Evolutionary conservation across 225 moss, liverwort and hornwort species (phyloP).

Genomic region (Sphagnum contortum): DNA sequence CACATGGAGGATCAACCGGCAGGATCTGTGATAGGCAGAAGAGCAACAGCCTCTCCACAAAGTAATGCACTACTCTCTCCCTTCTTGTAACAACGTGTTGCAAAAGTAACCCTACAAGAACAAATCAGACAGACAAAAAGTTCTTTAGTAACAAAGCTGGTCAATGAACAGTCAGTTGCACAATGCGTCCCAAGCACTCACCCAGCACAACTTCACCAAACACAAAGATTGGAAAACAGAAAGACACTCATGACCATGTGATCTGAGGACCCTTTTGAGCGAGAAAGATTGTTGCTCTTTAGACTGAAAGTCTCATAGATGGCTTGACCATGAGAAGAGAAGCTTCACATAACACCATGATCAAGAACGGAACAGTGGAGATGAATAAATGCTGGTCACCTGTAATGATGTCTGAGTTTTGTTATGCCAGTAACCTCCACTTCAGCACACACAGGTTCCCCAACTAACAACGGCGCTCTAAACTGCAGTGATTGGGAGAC

Average conservation of each 20-base stretch:
- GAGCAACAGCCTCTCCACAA: constrained; percentile 45
- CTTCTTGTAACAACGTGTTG: constrained; percentile 47
- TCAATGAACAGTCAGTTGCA: too few species aligned
- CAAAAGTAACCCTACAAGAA: constrained; percentile 48
- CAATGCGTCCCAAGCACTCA: too few species aligned
- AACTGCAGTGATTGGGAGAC: constrained; percentile 78
- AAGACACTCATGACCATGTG: background rate
- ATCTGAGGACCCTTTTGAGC: background rate
- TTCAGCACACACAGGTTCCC: constrained; percentile 55
- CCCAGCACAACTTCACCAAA: too few species aligned
- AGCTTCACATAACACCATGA: too few species aligned
- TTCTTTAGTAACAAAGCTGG: background rate
- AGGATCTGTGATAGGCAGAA: constrained; percentile 14
- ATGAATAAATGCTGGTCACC: constrained; percentile 14
- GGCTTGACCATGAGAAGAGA: too few species aligned
- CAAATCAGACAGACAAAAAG: background rate
- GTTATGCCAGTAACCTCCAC: constrained; percentile 67
- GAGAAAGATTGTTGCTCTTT: background rate
- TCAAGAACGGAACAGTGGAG: too few species aligned
- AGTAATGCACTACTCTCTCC: constrained; percentile 23
- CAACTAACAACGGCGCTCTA: constrained; percentile 56
- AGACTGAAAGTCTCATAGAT: background rate
- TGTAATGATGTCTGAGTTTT: constrained; percentile 65
- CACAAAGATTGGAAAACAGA: too few species aligned
- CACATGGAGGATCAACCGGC: too few species aligned